Evolutionary conservation across 202 grass and related monocot genomes (phyloP), one percentile per base, ranked within the genome.

Genomic region (Thinopyrum obtusiflorum): DNA sequence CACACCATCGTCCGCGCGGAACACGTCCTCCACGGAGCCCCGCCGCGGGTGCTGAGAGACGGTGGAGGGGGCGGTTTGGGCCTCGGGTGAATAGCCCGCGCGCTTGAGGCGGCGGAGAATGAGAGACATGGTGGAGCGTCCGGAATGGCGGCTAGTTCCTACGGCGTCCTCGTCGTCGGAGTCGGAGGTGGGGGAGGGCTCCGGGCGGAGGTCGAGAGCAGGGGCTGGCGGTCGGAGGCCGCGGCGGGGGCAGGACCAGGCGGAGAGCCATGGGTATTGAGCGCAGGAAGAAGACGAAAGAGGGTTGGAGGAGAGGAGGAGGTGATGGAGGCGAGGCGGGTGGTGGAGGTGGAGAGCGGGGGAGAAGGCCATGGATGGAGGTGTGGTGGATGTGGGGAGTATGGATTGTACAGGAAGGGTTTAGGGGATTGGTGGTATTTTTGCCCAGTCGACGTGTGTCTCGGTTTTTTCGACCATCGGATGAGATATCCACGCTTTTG

Each of bases 1-100:
- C 77, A 87, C 91, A 39, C 96, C 93, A 65, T 95, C 96, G 71
- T 98, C 96, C 4, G 68, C 82, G 24, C 83, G 89, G 78, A 98
- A 98, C 33, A 95, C 86, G 80, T 98, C 96, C 84, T 98, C 96
- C 4, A 98, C 93, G 3, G 91, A 95, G 18, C 91, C 96, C 81
- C 84, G 77, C 18, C 78, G 88, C 35, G 93, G 93, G 46, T 84
- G 88, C 57, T 15, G 35, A 0, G 26, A n/a, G 23, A 55, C 44
- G 42, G 78, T 6, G 70, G 24, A 67, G 9, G 71, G 15, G 82
- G 79, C 46, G 46, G 68, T 13, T 27, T 70, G 6, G 60, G 61
- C 37, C 69, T 87, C 87, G 47, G 84, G 87, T 40, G 61, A 84
- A 84, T 88, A 98, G 51, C 96, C 96, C 21, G 88, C 89, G 57